Percentiles rank a stretch among this genome's conserved stretches.
phyloP scores from a whole-genome alignment of 129 eudicot genomes.

The Erigeron canadensis region DNA sequence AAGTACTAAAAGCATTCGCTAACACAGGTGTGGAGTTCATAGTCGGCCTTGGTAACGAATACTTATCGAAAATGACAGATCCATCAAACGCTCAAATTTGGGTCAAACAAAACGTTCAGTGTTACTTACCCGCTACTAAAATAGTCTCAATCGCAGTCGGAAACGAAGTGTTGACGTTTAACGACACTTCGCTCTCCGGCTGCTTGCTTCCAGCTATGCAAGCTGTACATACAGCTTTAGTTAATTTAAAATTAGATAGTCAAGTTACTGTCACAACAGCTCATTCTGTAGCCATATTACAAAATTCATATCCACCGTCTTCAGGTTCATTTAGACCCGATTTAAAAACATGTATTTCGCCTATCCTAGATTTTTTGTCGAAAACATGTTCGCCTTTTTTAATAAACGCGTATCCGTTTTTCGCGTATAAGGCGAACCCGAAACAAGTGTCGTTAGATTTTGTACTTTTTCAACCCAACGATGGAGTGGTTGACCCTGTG shows the following conservation, averaged over 20 bases:
- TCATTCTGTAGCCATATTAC: conserved; percentile 58
- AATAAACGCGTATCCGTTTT: conserved; percentile 82
- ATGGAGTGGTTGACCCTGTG: conserved; percentile 52
- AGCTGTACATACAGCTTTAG: conserved; percentile 64
- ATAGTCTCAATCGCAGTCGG: conserved; percentile 82
- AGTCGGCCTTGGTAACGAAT: conserved; percentile 71
- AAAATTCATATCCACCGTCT: conserved; percentile 83
- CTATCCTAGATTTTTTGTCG: conserved; percentile 58
- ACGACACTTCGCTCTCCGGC: conserved; percentile 62
- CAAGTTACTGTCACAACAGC: conserved; percentile 77
- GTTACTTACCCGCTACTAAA: conserved; percentile 68
- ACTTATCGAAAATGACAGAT: conserved; percentile 61
- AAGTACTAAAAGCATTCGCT: conserved; percentile 79
- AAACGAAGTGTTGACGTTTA: conserved; percentile 72
- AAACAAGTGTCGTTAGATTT: conserved; percentile 70
- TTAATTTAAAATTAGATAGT: conserved; percentile 44
- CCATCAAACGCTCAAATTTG: conserved; percentile 62
- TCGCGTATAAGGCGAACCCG: conserved; percentile 73
- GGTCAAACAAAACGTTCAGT: conserved; percentile 67
- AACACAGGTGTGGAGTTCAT: conserved; percentile 77
- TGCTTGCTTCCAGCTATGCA: conserved; percentile 89
- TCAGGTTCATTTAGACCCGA: conserved; percentile 67
- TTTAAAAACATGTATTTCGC: conserved; percentile 43
- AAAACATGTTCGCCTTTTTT: conserved; percentile 77
- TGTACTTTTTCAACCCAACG: conserved; percentile 62